Conservation (phyloP, 768 basidiomycete species). For the Russula emetica region DNA sequence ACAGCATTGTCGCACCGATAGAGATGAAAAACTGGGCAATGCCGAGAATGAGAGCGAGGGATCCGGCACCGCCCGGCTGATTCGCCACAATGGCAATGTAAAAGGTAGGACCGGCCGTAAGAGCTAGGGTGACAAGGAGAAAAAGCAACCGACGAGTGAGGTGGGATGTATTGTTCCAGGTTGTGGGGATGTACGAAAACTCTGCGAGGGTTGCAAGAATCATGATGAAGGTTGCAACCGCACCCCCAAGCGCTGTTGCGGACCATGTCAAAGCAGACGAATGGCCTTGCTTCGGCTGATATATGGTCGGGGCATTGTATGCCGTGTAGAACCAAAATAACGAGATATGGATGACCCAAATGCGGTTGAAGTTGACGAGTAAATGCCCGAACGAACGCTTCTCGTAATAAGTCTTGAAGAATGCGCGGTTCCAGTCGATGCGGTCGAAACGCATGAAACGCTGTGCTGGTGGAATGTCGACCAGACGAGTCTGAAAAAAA, state of each 20-base stretch:
- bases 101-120: constrained; percentile 90
- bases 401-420: constrained; percentile 99
- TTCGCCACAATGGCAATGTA: constrained; percentile 87
- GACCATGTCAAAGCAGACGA: constrained; percentile 87
- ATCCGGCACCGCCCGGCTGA: constrained; percentile 48
- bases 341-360: constrained; percentile 97
- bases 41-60: constrained; percentile 84
- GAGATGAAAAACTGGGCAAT: constrained; percentile 97
- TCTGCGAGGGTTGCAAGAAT: constrained; percentile 90
- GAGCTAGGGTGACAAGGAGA: constrained; percentile 81
- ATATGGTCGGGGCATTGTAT: constrained; percentile 87
- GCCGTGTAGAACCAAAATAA: constrained; percentile 96
- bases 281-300: constrained; percentile 48
- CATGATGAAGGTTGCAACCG: constrained; percentile 95
- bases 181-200: constrained; percentile 96
- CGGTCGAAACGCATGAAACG: constrained; percentile 97
- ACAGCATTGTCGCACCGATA: constrained; percentile 77
- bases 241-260: constrained; percentile 89
- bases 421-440: constrained; percentile 93
- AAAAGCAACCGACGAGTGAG: constrained; percentile 88
- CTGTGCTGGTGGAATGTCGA: constrained; percentile 86
- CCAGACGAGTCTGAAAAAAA: constrained; percentile 68
- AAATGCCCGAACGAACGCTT: constrained; percentile 96
- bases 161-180: constrained; percentile 98
- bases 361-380: constrained; percentile 98